Percentiles rank a stretch among this genome's conserved stretches.
Evolutionary conservation across 371 early-diverging fungal genomes (phyloP).

Genomic region (Fennellomyces sp.): DNA sequence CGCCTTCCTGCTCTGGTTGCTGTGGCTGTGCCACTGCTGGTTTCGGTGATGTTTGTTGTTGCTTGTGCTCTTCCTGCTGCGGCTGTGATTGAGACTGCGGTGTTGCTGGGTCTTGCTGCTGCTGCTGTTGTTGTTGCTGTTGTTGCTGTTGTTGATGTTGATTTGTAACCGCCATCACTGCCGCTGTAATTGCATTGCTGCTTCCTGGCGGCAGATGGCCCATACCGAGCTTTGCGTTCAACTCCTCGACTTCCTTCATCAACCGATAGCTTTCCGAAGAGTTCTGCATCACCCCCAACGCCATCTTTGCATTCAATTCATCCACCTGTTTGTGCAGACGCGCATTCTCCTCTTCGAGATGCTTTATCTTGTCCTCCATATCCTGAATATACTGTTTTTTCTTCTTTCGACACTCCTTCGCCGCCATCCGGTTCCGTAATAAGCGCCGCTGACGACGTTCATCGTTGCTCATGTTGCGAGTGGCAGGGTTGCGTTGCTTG

Average conservation of each 20-base stretch:
- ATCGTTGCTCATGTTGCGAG: constrained; percentile 58
- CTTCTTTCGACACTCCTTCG: constrained; percentile 85
- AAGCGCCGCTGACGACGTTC: constrained; percentile 78
- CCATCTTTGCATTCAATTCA: constrained; percentile 67
- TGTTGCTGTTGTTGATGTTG: constrained; percentile 16
- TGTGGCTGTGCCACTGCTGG: constrained; percentile 2
- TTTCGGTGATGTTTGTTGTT: neutral
- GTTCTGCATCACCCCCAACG: constrained; percentile 60
- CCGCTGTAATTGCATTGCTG: constrained; percentile 33
- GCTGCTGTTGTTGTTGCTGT: constrained; percentile 9
- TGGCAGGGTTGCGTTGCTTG: constrained; percentile 28
- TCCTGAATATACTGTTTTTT: constrained; percentile 79
- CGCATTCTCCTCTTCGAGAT: constrained; percentile 69
- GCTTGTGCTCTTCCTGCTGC: constrained; percentile 1
- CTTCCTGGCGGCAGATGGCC: constrained; percentile 34
- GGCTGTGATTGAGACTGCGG: neutral
- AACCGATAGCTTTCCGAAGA: constrained; percentile 59
- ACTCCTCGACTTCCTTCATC: constrained; percentile 69
- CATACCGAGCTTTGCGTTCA: constrained; percentile 70
- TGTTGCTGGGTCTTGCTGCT: neutral
- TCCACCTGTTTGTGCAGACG: constrained; percentile 64
- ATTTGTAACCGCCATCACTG: constrained; percentile 30
- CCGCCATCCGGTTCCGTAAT: constrained; percentile 77
- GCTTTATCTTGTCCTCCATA: constrained; percentile 67
- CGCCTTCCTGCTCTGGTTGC: neutral